Base-by-base conservation (phyloP, 2,329 filamentous ascomycete species). In the Penicillium vulpinum region DNA sequence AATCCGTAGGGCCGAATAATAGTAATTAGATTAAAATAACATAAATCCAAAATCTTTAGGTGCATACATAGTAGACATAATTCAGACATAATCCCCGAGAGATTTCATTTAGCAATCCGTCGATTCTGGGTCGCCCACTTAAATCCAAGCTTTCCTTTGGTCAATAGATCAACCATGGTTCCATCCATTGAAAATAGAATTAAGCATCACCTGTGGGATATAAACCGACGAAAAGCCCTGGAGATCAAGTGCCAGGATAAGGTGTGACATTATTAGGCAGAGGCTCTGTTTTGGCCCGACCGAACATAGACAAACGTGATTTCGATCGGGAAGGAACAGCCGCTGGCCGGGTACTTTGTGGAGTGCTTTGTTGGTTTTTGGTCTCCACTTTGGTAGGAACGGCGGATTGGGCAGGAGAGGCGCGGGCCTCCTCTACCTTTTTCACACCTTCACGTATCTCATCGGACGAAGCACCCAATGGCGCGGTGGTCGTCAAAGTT, bases 391-490 rank as follows among this genome's bases (percentile, higher is more conserved):
- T 54, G 2, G 48, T 8, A 5, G 57, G 49, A 4, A 59, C 54
- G 46, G 59, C 55, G 28, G 57, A 57, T 21, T 59, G 65, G 2
- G 62, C 59, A n/a, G 66, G 58, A 28, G 64, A 63, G 38, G 69
- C 66, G 28, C 73, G 70, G 28, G 71, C 68, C 52, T 71, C 65
- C 46, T 76, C 69, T 6, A 70, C 74, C 54, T 73, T 74, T 58
- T 70, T 67, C 21, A 79, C 73, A 0, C 77, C 77, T 43, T 73
- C 67, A 13, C 73, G 69, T 33, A 79, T 66, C 48, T 76, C 73
- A 35, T 74, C 70, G 6, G 71, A 64, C 7, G 75, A 70, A 6
- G 76, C 76, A 10, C 75, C 76, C 31, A 68, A 67, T 16, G 73
- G 70, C 4, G 76, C 76, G 0, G 74, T 78, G 2, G 77, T 79